Conservation (phyloP, 2,329 filamentous ascomycete genomes). For the Sporothrix globosa region DNA sequence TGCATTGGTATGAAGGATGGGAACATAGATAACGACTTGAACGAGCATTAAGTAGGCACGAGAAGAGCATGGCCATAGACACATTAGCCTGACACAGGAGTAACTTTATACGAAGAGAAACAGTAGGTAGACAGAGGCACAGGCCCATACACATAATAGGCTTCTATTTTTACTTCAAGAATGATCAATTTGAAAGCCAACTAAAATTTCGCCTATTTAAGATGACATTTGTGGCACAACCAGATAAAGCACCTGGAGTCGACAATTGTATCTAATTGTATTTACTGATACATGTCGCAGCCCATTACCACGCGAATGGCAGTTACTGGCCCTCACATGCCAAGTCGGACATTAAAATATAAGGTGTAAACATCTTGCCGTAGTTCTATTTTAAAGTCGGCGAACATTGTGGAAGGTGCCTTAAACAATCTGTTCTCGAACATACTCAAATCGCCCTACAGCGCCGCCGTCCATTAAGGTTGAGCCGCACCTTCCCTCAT, state of each 20-base stretch:
- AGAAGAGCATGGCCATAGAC: conserved; percentile 7
- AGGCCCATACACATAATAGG: not conserved
- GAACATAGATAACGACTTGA: not conserved
- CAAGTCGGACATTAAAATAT: not conserved
- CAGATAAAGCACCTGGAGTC: not conserved
- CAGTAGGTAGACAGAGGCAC: not conserved
- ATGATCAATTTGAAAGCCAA: not conserved
- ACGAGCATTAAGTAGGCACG: not conserved
- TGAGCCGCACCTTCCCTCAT: conserved; percentile 16
- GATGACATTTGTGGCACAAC: not conserved
- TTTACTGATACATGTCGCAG: not conserved
- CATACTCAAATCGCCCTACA: not conserved
- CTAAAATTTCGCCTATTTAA: not conserved
- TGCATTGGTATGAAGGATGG: not conserved
- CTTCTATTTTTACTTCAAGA: not conserved
- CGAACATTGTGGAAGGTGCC: not conserved
- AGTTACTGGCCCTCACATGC: not conserved
- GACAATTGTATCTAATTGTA: not conserved
- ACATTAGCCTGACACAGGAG: not conserved
- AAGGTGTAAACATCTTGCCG: not conserved
- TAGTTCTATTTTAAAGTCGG: not conserved
- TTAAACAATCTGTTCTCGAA: not conserved
- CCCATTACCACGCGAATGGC: not conserved
- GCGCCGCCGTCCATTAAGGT: not conserved
- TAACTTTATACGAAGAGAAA: not conserved